Evolutionary conservation across 2,329 filamentous ascomycete genomes (phyloP).

Genomic region (Tolypocladium endophyticum): DNA sequence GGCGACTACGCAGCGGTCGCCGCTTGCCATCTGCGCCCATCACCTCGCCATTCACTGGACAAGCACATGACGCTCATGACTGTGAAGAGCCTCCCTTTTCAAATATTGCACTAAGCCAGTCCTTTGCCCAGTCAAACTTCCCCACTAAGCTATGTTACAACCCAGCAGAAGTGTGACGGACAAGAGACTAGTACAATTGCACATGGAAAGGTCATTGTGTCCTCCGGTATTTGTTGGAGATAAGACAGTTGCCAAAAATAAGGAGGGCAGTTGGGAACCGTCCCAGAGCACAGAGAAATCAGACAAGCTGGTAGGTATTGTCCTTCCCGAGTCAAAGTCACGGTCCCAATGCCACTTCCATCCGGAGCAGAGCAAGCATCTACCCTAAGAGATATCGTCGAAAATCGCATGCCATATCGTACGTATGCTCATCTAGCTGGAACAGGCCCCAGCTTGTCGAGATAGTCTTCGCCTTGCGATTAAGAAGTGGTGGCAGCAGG

Average conservation of each 20-base stretch:
- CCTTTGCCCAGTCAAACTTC: slow-evolving; percentile 16
- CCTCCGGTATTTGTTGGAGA: not conserved
- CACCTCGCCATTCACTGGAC: not conserved
- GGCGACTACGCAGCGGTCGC: not conserved
- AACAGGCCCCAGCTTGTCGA: slow-evolving; percentile 14
- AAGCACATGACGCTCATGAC: not conserved
- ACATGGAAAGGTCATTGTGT: slow-evolving; percentile 11
- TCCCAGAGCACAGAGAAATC: not conserved
- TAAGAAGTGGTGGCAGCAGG: slow-evolving; percentile 20
- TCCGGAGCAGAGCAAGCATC: slow-evolving; percentile 15
- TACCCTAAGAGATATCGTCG: slow-evolving; percentile 27
- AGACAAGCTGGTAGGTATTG: slow-evolving; percentile 2
- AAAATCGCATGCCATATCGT: slow-evolving; percentile 29
- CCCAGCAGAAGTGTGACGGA: slow-evolving; percentile 22
- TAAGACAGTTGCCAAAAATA: slow-evolving; percentile 1
- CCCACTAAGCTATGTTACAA: slow-evolving; percentile 24
- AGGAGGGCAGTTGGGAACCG: not conserved
- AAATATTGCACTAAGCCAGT: slow-evolving; percentile 22
- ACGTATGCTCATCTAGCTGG: slow-evolving; percentile 21
- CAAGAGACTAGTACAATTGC: slow-evolving; percentile 23
- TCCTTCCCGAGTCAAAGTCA: not conserved
- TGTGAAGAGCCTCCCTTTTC: slow-evolving; percentile 20
- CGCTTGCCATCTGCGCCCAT: not conserved
- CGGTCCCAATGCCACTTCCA: not conserved
- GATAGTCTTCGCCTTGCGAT: slow-evolving; percentile 10